These are phyloP conservation scores for Chlamydomonas sphaeroides DNA, from an alignment of 139 green algal genomes.

Conservation along the genomic window DNA sequence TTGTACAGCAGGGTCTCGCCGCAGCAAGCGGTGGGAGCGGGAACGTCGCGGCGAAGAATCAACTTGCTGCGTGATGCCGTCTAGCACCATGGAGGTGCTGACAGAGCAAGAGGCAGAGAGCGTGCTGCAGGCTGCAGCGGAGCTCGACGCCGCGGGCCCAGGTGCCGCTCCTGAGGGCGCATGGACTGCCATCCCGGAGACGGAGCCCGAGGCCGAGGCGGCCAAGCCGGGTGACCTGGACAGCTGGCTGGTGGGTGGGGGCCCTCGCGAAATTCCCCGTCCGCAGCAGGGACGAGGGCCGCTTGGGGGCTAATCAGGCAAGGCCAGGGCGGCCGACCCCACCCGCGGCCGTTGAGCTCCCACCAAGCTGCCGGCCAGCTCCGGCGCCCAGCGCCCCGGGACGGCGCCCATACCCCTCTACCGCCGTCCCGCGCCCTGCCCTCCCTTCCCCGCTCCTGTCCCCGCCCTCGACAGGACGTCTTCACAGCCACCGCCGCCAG, in stretches of 20 bases:
- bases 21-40: too few relatives aligned
- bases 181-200: not conserved
- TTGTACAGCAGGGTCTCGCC: too few relatives aligned
- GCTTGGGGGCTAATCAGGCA: not conserved
- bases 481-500: conserved; percentile 6
- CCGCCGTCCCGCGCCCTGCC: too few relatives aligned
- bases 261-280: not conserved
- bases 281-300: not conserved
- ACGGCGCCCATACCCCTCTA: too few relatives aligned
- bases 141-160: not conserved
- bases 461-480: conserved; percentile 25
- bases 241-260: conserved; percentile 21
- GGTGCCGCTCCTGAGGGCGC: not conserved
- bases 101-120: conserved; percentile 16
- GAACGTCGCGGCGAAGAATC: too few relatives aligned
- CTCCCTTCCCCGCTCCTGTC: not conserved
- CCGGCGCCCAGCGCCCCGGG: too few relatives aligned
- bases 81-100: conserved; percentile 13
- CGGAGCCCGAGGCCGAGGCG: not conserved
- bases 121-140: conserved; percentile 7
- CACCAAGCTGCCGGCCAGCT: too few relatives aligned
- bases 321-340: not conserved
- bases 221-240: conserved; percentile 11
- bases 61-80: too few relatives aligned
- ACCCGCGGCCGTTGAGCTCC: not conserved